These are phyloP conservation scores for Lablab purpureus DNA, from an alignment of 306 rosid species.

Conservation along the genomic window DNA sequence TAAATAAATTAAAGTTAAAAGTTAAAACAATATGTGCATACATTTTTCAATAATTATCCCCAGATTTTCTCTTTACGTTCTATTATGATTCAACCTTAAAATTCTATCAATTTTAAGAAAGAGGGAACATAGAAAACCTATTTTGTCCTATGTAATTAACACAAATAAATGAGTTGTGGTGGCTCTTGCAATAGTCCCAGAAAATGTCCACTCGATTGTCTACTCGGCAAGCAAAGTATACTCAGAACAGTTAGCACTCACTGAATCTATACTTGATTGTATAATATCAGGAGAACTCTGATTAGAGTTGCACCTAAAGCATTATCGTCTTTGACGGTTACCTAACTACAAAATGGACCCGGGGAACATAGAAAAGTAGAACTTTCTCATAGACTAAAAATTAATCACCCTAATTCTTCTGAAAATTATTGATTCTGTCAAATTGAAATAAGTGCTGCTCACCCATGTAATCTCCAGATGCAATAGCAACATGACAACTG, in stretches of 20 bases:
- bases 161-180: background rate
- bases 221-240: background rate
- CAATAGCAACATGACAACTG: slow-evolving; percentile 1
- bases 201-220: slow-evolving; percentile 27
- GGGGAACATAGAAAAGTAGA: background rate
- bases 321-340: slow-evolving; percentile 18
- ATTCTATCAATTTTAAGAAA: background rate
- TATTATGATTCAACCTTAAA: background rate
- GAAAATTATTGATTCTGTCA: background rate
- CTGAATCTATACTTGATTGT: slow-evolving; percentile 24
- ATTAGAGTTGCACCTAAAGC: slow-evolving; percentile 26
- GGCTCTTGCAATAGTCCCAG: background rate
- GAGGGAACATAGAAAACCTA: background rate
- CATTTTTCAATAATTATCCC: background rate
- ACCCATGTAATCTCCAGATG: background rate
- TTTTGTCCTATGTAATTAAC: slow-evolving; percentile 7
- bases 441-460: background rate
- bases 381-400: background rate
- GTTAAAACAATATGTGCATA: too few relatives aligned
- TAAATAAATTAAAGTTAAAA: too few relatives aligned
- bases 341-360: slow-evolving; percentile 34
- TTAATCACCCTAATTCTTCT: background rate
- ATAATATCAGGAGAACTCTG: slow-evolving; percentile 18
- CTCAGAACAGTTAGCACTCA: slow-evolving; percentile 25
- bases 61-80: background rate